A percentile compares a stretch with the other conserved stretches of the same genome.
These are phyloP conservation scores for Endocarpon pusillum DNA, from an alignment of 495 filamentous ascomycete genomes.

Conservation along the genomic window DNA sequence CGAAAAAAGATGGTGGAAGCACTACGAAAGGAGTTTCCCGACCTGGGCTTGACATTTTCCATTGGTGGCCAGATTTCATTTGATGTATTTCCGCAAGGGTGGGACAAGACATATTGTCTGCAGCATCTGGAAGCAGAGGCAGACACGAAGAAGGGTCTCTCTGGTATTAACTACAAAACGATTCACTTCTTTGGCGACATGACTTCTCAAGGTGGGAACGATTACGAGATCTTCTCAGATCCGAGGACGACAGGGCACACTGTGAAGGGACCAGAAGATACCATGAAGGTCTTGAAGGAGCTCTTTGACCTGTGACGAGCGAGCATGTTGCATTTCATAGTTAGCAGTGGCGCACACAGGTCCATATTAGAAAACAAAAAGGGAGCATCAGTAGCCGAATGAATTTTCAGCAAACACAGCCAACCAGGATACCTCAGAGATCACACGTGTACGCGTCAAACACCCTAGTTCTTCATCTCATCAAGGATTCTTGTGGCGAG, in stretches of 20 bases:
- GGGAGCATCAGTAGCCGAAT: no score
- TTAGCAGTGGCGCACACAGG: constrained; percentile 3
- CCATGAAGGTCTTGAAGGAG: constrained; percentile 55
- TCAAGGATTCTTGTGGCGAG: no score
- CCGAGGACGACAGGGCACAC: constrained; percentile 65
- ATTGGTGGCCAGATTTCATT: constrained; percentile 96
- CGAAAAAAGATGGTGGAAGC: constrained; percentile 52
- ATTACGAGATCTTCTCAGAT: constrained; percentile 84
- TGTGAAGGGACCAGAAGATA: constrained; percentile 69
- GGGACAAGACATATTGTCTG: constrained; percentile 98
- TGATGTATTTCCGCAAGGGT: constrained; percentile 90
- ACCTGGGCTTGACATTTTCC: constrained; percentile 78
- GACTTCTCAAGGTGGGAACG: constrained; percentile 74
- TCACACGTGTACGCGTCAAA: no score
- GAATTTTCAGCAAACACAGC: no score
- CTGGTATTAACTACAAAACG: constrained; percentile 59
- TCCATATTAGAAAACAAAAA: constrained; percentile 8
- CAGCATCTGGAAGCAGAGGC: constrained; percentile 73
- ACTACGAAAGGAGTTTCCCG: constrained; percentile 63
- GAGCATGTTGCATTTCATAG: neutral
- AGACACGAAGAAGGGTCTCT: constrained; percentile 42
- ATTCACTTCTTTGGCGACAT: constrained; percentile 99
- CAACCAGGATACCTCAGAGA: no score
- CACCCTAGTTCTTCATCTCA: no score
- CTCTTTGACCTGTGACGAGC: constrained; percentile 48